Percentiles rank a stretch among this genome's conserved stretches.
Evolutionary conservation across 768 basidiomycete genomes (phyloP).

Genomic region (Rhodosporidiobolus sp.): DNA sequence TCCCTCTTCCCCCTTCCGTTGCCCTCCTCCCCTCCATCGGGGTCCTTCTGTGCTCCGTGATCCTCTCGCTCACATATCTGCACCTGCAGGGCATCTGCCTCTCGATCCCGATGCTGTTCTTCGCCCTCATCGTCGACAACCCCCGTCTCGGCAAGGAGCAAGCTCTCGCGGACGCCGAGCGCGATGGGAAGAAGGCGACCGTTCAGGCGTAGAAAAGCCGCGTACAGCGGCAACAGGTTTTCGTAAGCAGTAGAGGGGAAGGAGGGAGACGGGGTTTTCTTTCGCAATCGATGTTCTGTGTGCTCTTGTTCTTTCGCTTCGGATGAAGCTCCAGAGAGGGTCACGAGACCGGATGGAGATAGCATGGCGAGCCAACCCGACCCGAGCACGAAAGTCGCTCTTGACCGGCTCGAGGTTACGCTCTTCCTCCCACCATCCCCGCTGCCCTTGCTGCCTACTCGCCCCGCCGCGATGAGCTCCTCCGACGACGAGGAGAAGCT

Average conservation of each 20-base stretch:
- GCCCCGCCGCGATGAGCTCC: slow-evolving; percentile 5
- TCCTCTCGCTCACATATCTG: background rate
- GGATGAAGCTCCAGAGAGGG: too few species aligned
- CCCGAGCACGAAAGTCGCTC: too few species aligned
- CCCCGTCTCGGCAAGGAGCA: slow-evolving; percentile 29
- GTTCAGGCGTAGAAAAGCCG: background rate
- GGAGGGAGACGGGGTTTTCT: too few species aligned
- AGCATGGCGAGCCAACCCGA: too few species aligned
- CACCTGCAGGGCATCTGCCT: background rate
- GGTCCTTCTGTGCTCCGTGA: slow-evolving; percentile 2
- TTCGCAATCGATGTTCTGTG: too few species aligned
- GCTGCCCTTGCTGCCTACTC: slow-evolving; percentile 56
- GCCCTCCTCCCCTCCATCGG: too few species aligned
- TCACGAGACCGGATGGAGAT: too few species aligned
- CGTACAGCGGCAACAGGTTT: too few species aligned
- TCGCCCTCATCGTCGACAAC: slow-evolving; percentile 11
- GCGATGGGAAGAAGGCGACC: background rate
- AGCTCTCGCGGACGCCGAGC: slow-evolving; percentile 10
- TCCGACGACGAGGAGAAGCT: slow-evolving; percentile 22
- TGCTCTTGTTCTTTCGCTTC: too few species aligned
- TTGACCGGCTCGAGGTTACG: slow-evolving; percentile 46
- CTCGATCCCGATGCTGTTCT: slow-evolving; percentile 7
- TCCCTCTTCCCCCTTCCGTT: too few species aligned
- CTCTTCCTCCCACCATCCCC: slow-evolving; percentile 70
- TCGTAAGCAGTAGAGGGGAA: too few species aligned